Conservation (phyloP, 2,329 filamentous ascomycete genomes). For the Rhynchosporium agropyri region DNA sequence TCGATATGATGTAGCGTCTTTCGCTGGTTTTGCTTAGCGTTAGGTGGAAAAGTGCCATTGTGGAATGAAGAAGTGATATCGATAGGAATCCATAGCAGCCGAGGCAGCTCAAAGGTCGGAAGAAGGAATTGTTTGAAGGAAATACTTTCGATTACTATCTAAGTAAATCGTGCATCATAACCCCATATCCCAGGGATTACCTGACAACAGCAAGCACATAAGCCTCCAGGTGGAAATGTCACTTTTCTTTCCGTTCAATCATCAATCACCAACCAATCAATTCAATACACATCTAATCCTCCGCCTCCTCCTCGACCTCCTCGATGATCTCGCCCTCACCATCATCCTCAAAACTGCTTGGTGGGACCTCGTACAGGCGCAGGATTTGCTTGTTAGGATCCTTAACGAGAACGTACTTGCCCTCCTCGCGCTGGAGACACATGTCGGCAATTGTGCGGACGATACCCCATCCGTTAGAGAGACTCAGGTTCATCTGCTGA, state of each 20-base stretch:
- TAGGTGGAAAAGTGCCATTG: neutral
- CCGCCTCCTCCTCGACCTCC: conserved; percentile 38
- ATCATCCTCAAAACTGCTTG: conserved; percentile 87
- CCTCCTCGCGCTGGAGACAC: conserved; percentile 75
- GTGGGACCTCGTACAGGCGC: conserved; percentile 87
- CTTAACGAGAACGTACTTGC: conserved; percentile 81
- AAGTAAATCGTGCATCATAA: conserved; percentile 15
- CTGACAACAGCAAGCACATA: neutral
- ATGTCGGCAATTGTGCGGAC: conserved; percentile 98
- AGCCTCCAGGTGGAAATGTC: neutral
- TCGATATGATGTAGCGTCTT: neutral
- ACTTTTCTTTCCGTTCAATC: conserved; percentile 13
- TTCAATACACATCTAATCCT: conserved; percentile 34
- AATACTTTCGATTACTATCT: conserved; percentile 15
- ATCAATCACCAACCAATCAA: neutral
- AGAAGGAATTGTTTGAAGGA: neutral
- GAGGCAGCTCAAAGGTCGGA: neutral
- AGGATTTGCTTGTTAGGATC: conserved; percentile 98
- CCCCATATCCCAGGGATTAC: conserved; percentile 7
- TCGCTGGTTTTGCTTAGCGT: neutral
- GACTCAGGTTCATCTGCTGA: conserved; percentile 94
- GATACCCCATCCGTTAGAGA: conserved; percentile 98
- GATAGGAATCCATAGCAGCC: neutral
- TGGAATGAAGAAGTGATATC: neutral
- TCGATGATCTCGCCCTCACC: conserved; percentile 58